phyloP scores from a whole-genome alignment of 2,329 filamentous ascomycete genomes.

The Calcarisporium arbuscula region DNA sequence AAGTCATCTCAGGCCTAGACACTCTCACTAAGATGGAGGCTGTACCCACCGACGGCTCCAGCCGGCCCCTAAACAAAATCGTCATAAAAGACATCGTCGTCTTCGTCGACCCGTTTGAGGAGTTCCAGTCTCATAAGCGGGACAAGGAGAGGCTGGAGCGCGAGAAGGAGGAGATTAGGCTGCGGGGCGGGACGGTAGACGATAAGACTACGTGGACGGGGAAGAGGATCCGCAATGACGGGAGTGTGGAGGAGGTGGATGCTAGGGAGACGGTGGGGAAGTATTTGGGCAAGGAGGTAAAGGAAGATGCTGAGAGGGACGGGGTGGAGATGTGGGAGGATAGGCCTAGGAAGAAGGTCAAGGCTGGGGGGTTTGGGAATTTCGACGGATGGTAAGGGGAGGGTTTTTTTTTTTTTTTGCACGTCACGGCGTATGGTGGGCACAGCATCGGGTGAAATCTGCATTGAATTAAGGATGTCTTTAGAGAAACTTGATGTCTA shows the following conservation, averaged over 20 bases:
- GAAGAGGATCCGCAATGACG: conserved; percentile 71
- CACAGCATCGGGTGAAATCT: no score
- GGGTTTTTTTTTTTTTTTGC: no score
- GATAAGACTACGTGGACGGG: conserved; percentile 94
- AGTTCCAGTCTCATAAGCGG: conserved; percentile 73
- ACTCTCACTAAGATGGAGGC: conserved; percentile 71
- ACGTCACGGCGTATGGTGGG: no score
- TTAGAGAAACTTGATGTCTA: no score
- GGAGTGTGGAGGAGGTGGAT: conserved; percentile 43
- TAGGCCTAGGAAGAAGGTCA: conserved; percentile 72
- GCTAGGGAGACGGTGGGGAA: conserved; percentile 59
- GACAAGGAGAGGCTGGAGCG: conserved; percentile 54
- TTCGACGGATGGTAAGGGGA: conserved; percentile 85
- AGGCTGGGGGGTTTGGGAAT: conserved; percentile 78
- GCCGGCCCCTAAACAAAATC: conserved; percentile 72
- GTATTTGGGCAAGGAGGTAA: conserved; percentile 63
- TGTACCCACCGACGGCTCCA: conserved; percentile 65
- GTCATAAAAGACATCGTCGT: conserved; percentile 76
- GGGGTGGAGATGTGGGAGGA: conserved; percentile 62
- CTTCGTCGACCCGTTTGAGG: conserved; percentile 91
- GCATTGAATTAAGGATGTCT: no score
- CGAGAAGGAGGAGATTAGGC: conserved; percentile 54
- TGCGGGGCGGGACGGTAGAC: conserved; percentile 71
- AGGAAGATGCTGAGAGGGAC: conserved; percentile 44
- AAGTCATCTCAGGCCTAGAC: conserved; percentile 69